Conservation (phyloP, 495 filamentous ascomycete genomes). For the Talaromyces borbonicus region DNA sequence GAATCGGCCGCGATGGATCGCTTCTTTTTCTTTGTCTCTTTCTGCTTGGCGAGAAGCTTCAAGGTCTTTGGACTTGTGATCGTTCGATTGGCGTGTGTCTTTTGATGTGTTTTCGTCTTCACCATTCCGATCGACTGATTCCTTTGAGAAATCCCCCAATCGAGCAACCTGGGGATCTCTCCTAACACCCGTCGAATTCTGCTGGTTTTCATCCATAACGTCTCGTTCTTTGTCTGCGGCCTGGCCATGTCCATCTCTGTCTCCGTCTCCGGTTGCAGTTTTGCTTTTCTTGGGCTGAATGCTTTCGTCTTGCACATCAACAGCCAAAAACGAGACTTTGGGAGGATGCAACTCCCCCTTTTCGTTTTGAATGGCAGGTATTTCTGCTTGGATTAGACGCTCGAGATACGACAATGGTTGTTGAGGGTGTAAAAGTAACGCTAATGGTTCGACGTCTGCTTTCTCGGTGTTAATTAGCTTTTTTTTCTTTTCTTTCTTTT, state of each 20-base stretch:
- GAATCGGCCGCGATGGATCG: conserved; percentile 34
- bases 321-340: conserved; percentile 67
- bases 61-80: neutral
- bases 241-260: too few species aligned
- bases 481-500: too few species aligned
- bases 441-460: conserved; percentile 68
- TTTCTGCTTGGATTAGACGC: conserved; percentile 78
- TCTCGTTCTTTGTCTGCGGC: conserved; percentile 49
- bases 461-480: too few species aligned
- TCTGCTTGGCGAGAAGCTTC: neutral
- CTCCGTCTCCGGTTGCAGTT: conserved; percentile 32
- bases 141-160: conserved; percentile 13
- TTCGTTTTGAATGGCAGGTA: conserved; percentile 55
- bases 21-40: conserved; percentile 18
- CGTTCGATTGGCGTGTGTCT: too few species aligned
- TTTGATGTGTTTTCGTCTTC: too few species aligned
- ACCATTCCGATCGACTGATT: too few species aligned
- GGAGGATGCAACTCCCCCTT: conserved; percentile 59
- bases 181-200: neutral
- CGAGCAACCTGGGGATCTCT: neutral
- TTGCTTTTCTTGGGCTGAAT: conserved; percentile 36
- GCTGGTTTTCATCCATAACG: neutral
- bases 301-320: conserved; percentile 57
- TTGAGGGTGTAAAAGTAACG: conserved; percentile 82
- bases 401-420: conserved; percentile 91